Percentiles rank a stretch among this genome's conserved stretches.
Evolutionary conservation across 2,329 filamentous ascomycete genomes (phyloP).

Genomic region (Xylariaceae sp.): DNA sequence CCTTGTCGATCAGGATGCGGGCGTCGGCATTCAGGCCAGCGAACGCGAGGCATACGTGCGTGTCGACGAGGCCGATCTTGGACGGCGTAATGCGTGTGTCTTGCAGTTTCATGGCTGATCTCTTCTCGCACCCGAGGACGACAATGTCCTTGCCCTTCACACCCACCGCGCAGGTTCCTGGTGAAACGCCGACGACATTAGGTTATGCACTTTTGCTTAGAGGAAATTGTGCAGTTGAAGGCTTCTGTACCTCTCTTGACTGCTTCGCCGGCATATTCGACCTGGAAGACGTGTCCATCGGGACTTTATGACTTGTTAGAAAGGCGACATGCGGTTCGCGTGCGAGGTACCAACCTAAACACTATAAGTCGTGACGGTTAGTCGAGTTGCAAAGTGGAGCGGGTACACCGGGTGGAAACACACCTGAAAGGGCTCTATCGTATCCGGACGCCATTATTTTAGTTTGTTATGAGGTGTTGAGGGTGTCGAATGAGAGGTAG

Average conservation of each 20-base stretch:
- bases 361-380: conserved; percentile 53
- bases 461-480: conserved; percentile 10
- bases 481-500: conserved; percentile 1
- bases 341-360: conserved; percentile 61
- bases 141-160: conserved; percentile 95
- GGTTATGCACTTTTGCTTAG: conserved; percentile 5
- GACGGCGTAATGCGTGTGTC: conserved; percentile 98
- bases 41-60: conserved; percentile 94
- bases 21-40: conserved; percentile 97
- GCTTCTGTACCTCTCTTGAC: conserved; percentile 79
- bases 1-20: conserved; percentile 96
- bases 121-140: conserved; percentile 96
- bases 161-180: conserved; percentile 94
- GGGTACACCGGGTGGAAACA: conserved; percentile 36
- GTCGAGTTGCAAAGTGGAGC: conserved; percentile 29
- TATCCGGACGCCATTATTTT: conserved; percentile 81
- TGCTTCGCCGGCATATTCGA: conserved; percentile 97
- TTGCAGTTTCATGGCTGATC: conserved; percentile 98
- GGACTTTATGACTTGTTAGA: conserved; percentile 62
- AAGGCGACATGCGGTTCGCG: conserved; percentile 8
- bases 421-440: conserved; percentile 98
- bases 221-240: background rate
- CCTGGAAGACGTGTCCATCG: conserved; percentile 98
- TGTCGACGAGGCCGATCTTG: conserved; percentile 95
- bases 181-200: conserved; percentile 8